Base-by-base conservation (phyloP, 306 rosid genomes). In the Ziziphus jujuba region DNA sequence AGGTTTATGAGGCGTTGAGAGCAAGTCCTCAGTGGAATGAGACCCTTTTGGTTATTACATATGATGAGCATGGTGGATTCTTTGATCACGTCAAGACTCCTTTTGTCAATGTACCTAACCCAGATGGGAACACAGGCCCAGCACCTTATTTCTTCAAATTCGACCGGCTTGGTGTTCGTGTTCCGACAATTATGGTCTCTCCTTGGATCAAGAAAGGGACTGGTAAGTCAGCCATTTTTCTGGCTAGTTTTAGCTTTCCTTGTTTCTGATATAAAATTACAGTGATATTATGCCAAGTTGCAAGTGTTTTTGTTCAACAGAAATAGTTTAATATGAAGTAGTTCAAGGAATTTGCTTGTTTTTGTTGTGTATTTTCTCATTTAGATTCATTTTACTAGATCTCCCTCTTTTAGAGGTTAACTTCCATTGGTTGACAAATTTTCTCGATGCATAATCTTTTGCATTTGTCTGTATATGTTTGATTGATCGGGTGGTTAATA, bases 141-240 rank as follows among this genome's bases (percentile, higher is more conserved):
- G 92, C 97, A 74, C 99, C 99, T 14, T 85, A 61, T 84, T 95
- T 95, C 87, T 95, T 95, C 82, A 90, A 95, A 84, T 95, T 95
- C 63, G 99, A 95, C 79, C 79, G 99, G 74, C 86, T 90, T 28
- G 99, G 99, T 5, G 99, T 95, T 77, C 95, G 99, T 6, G 97
- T 90, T 52, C 97, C 97, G 0, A 95, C 99, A 7, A 90, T 95
- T 59, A 95, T 95, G 99, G 71, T 90, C 63, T 95, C 99, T 72
- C 99, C 99, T 56, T 90, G 99, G 99, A 95, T 95, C 77, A 90
- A 87, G 87, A 90, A 95, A 84, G 99, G 95, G 69, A 80, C 84
- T 54, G 97, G 99, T 95, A 79, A 82, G 83, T 60, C 68, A 44
- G 56, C 49, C 60, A 43, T 0, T 66, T 35, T 59, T 56, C 5